Evolutionary conservation across 495 filamentous ascomycete genomes (phyloP), one percentile per base, ranked within the genome.

Genomic region (Lophiotrema nucula): DNA sequence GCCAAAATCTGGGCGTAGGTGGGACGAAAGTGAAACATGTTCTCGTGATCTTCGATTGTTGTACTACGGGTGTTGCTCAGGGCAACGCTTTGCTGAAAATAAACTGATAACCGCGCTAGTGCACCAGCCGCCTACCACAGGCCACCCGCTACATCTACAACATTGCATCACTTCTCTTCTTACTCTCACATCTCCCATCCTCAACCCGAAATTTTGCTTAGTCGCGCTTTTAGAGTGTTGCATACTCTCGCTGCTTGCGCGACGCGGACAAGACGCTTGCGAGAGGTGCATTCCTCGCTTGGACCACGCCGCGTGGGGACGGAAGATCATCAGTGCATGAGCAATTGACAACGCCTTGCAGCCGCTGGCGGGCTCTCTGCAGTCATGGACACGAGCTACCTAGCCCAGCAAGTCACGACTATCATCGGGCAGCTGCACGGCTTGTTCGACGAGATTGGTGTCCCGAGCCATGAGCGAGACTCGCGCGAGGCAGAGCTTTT

Each of bases 391-490:
- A 89, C 90, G 45, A 87, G 86, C 69, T 92, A 95, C 69, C 76
- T 97, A 70, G 87, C 89, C 66, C 89, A 92, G 68, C 92, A 97
- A 81, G 89, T 97, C 72, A 89, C 89, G 64, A 91, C 83, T 62
- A 97, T 95, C 67, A 88, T 96, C 64, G 80, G 81, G 68, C 88
- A 95, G 73, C 79, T 99, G 42, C 92, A 97, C 74, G 87, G 87
- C 39, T 80, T 97, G 45, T 99, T 95, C 67, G 93, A 97, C 72
- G 92, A 97, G 61, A 97, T 99, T 64, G 93, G 93, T 31, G 85
- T 99, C 39, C 79, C 90, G 16, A 82, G 73, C 67, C 89, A 95
- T 83, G 93, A 96, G 74, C 85, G 95, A 58, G 90, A 97, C 56
- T 77, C 81, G 3, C 80, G 95, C 55, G 91, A 97, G 70, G 78